Evolutionary conservation across 106 monocot genomes (phyloP).

Genomic region (Allium cepa): DNA sequence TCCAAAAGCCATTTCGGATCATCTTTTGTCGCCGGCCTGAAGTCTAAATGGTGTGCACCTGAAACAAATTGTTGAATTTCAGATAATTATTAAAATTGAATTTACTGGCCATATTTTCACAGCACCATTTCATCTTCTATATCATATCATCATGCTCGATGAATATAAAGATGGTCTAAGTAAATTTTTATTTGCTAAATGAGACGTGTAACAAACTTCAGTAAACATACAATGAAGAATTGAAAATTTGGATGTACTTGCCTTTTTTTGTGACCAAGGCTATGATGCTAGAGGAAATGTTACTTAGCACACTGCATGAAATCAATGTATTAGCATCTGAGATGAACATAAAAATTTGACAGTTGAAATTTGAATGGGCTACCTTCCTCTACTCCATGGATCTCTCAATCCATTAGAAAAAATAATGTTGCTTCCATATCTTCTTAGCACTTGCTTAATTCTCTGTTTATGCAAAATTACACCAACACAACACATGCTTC

Average conservation of each 20-base stretch:
- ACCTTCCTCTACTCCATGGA: slow-evolving; percentile 99
- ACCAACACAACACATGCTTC: not conserved
- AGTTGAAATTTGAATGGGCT: not conserved
- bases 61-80: not conserved
- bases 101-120: too few relatives aligned
- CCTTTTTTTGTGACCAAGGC: slow-evolving; percentile 90
- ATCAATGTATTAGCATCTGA: too few relatives aligned
- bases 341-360: too few relatives aligned
- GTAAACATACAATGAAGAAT: too few relatives aligned
- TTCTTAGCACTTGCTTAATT: slow-evolving; percentile 63
- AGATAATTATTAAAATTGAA: too few relatives aligned
- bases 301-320: slow-evolving; percentile 60
- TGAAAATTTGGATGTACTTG: slow-evolving; percentile 7
- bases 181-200: too few relatives aligned
- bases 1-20: slow-evolving; percentile 76
- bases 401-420: slow-evolving; percentile 98
- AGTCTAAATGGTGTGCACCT: slow-evolving; percentile 95
- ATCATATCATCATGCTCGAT: too few relatives aligned
- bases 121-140: too few relatives aligned
- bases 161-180: too few relatives aligned
- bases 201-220: too few relatives aligned
- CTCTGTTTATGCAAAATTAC: slow-evolving; percentile 27
- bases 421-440: slow-evolving; percentile 91
- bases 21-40: slow-evolving; percentile 61
- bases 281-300: slow-evolving; percentile 72